Evolutionary conservation across 2,329 filamentous ascomycete species (phyloP), one percentile per base, ranked within the genome.

Genomic region (Neospermospora avenae): DNA sequence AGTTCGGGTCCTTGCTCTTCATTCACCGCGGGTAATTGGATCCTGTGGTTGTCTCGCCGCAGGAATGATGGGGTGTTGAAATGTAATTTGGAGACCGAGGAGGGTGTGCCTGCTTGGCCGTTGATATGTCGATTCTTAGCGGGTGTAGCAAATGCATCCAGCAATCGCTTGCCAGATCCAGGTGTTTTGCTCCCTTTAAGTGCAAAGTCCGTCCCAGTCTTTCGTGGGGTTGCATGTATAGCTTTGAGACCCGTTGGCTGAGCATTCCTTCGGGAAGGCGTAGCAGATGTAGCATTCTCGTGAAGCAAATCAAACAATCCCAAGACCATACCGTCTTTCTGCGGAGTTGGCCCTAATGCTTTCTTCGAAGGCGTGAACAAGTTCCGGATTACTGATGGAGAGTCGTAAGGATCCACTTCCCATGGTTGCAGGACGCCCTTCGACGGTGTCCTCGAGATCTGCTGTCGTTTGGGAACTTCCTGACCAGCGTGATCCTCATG

Each of bases 341-440:
- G 90, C 3, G 90, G 90, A 13, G 90, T 95, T 1, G 90, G 90
- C 2, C 89, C 89, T 62, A 95, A 82, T 0, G 83, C 85, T 2
- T 84, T 83, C 11, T 80, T 77, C 0, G 75, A 75, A 1, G 85
- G 83, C 59, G 83, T 85, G 69, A 87, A 88, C 5, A 87, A 76
- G 60, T 80, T 84, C 31, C 84, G 78, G 39, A 80, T 77, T 45
- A 80, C 76, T 1, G 81, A 81, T 1, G 86, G 85, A 1, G 85
- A 86, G 45, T 77, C 77, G 68, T 79, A 78, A 53, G 78, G 74
- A 41, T 80, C 78, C 22, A 77, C 69, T 45, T 77, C 74, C 42
- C 76, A 72, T 18, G 71, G 67, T 13, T 73, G 70, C 60, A 67
- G 52, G 22, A 34, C 63, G 7, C 41, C 58, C 59, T 78, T 79